These are phyloP conservation scores for Ligustrum vulgare DNA, from an alignment of 257 asterid species.

Conservation along the genomic window DNA sequence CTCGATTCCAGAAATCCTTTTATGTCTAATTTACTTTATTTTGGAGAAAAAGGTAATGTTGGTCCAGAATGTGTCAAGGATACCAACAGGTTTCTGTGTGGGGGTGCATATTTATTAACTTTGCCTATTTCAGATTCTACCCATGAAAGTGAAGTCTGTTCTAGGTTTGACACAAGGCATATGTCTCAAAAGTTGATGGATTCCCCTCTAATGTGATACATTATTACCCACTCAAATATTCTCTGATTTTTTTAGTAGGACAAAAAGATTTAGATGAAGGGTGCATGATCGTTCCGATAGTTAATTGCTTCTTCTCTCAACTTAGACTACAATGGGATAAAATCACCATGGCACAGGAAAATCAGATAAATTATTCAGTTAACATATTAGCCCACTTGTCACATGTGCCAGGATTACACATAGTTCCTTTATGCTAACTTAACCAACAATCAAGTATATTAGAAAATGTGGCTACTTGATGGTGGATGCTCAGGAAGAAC, in stretches of 20 bases:
- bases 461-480: slow-evolving; percentile 41
- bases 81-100: background rate
- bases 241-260: background rate
- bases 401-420: background rate
- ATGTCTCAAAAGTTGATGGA: background rate
- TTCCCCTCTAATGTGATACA: background rate
- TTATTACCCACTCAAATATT: background rate
- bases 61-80: background rate
- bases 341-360: background rate
- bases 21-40: background rate
- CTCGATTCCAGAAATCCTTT: background rate
- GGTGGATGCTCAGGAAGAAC: slow-evolving; percentile 76
- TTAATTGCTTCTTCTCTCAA: background rate
- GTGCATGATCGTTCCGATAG: background rate
- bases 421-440: background rate
- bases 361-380: slow-evolving; percentile 1
- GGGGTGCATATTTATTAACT: background rate
- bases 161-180: background rate
- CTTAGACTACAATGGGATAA: background rate
- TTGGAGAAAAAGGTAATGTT: background rate
- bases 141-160: background rate
- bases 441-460: background rate
- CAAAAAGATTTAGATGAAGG: background rate
- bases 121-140: background rate
- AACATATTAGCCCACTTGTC: slow-evolving; percentile 1